A percentile compares a stretch with the other conserved stretches of the same genome.
These are phyloP conservation scores for Eremothecium coryli DNA, from an alignment of 1,139 yeast genomes.

Conservation along the genomic window DNA sequence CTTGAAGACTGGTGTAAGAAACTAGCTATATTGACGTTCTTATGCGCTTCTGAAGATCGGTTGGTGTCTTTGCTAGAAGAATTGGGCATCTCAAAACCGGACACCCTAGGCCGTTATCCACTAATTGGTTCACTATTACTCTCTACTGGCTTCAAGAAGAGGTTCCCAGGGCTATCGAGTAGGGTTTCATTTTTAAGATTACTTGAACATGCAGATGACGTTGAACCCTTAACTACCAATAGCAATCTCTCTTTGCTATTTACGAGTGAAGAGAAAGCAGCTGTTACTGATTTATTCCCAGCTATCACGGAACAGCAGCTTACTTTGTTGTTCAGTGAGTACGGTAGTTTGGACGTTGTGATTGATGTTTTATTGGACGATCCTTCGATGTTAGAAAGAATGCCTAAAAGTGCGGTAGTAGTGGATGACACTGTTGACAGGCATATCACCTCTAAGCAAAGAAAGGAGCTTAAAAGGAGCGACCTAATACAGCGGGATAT, in stretches of 20 bases:
- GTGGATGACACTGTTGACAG: not conserved
- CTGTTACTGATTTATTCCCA: constrained; percentile 53
- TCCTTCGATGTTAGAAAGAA: constrained; percentile 17
- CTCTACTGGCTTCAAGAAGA: constrained; percentile 42
- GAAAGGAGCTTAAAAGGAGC: constrained; percentile 9
- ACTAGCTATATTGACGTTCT: constrained; percentile 43
- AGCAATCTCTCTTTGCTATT: constrained; percentile 21
- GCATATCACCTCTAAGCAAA: constrained; percentile 5
- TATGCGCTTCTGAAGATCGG: constrained; percentile 41
- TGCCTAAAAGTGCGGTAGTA: constrained; percentile 16
- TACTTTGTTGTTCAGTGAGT: constrained; percentile 37
- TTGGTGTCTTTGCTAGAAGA: constrained; percentile 38
- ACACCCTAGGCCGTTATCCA: constrained; percentile 41
- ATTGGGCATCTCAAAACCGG: constrained; percentile 38
- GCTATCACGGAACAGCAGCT: constrained; percentile 40
- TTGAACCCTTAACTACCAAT: constrained; percentile 3
- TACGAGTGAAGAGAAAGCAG: constrained; percentile 32
- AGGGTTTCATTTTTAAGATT: constrained; percentile 26
- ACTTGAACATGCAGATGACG: constrained; percentile 2
- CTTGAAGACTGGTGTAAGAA: constrained; percentile 40
- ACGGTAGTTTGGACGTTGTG: constrained; percentile 48
- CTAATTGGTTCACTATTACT: constrained; percentile 45
- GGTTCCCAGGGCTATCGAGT: constrained; percentile 30
- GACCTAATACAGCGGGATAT: constrained; percentile 8
- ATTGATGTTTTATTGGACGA: constrained; percentile 56